Conservation (phyloP, 2,329 filamentous ascomycete species). For the Exserohilum rostratum region DNA sequence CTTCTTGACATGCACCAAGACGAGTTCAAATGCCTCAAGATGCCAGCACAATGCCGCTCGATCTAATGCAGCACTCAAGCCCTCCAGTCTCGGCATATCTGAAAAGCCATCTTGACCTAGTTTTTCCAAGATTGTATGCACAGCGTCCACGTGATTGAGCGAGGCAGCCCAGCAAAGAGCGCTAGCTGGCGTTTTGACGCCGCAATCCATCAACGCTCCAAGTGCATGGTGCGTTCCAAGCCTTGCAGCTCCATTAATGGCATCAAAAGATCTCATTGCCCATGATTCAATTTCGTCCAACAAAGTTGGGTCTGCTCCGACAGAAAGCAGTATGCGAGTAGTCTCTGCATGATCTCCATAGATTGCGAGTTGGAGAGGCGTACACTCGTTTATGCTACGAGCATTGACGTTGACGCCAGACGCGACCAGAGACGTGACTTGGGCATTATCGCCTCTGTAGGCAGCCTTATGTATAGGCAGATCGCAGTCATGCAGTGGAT, state of each 20-base stretch:
- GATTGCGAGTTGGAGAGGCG: constrained; percentile 5
- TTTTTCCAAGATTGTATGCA: neutral
- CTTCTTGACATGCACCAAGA: neutral
- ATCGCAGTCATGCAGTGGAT: constrained; percentile 1
- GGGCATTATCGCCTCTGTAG: neutral
- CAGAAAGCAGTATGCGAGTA: neutral
- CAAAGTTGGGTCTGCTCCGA: neutral
- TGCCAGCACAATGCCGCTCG: constrained; percentile 6
- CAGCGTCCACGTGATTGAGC: constrained; percentile 1
- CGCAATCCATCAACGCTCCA: neutral
- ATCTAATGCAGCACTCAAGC: constrained; percentile 1
- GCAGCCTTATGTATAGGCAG: neutral
- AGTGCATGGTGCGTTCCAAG: neutral
- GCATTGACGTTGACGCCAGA: neutral
- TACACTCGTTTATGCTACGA: neutral
- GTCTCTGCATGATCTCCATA: neutral
- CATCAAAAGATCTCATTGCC: neutral
- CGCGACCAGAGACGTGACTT: neutral
- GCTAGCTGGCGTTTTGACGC: neutral
- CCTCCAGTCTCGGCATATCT: neutral
- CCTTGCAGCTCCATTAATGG: neutral
- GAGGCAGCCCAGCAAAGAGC: constrained; percentile 1
- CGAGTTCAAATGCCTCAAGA: neutral
- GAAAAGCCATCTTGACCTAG: neutral
- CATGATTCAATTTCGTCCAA: neutral